Evolutionary conservation across 768 basidiomycete species (phyloP).

Genomic region (Boletus vermiculosoides): DNA sequence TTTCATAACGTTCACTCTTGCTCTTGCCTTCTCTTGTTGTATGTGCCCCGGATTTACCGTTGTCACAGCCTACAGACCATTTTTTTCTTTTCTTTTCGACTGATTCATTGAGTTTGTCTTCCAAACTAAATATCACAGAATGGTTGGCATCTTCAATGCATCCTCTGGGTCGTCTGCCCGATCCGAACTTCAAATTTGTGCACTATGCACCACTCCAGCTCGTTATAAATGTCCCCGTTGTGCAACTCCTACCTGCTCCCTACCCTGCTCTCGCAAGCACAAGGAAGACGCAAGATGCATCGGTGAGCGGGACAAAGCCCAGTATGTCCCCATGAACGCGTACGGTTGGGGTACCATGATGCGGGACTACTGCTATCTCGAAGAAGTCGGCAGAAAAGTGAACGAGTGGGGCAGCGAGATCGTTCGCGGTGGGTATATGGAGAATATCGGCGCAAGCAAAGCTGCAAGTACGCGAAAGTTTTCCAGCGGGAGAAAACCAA

Average conservation of each 20-base stretch:
- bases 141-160: slow-evolving; percentile 5
- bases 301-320: slow-evolving; percentile 69
- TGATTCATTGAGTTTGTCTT: background rate
- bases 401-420: slow-evolving; percentile 73
- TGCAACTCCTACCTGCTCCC: slow-evolving; percentile 66
- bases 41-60: background rate
- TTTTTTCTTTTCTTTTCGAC: background rate
- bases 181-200: slow-evolving; percentile 39
- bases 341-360: slow-evolving; percentile 87
- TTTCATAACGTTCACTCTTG: no score
- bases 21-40: no score
- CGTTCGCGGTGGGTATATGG: slow-evolving; percentile 53
- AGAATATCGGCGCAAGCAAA: slow-evolving; percentile 22
- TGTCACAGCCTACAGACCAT: background rate
- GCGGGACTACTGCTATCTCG: slow-evolving; percentile 85
- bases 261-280: slow-evolving; percentile 65
- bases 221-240: slow-evolving; percentile 85
- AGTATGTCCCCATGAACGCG: slow-evolving; percentile 77
- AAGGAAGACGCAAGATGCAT: slow-evolving; percentile 61
- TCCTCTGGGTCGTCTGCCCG: slow-evolving; percentile 16
- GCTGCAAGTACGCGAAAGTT: slow-evolving; percentile 15
- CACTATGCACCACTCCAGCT: slow-evolving; percentile 48
- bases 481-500: slow-evolving; percentile 30
- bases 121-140: background rate
- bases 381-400: slow-evolving; percentile 77